phyloP scores from a whole-genome alignment of 768 basidiomycete genomes.

The Boletus tylopilopsis region DNA sequence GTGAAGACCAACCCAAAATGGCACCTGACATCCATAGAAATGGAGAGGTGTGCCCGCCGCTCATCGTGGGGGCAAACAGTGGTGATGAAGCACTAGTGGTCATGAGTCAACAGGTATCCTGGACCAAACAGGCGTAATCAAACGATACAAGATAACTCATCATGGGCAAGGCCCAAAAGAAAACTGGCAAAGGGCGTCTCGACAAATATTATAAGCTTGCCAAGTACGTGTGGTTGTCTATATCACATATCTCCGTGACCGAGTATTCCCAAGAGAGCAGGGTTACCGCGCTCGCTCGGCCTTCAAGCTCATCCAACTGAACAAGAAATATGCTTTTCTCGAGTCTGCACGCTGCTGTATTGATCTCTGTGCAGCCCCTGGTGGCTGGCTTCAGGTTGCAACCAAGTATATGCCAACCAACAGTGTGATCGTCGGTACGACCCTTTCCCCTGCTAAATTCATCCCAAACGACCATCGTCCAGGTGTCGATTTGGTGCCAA shows the following conservation, averaged over 20 bases:
- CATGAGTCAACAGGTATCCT: slow-evolving; percentile 3
- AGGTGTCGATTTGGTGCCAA: slow-evolving; percentile 96
- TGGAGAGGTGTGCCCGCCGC: slow-evolving; percentile 9
- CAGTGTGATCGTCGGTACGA: slow-evolving; percentile 83
- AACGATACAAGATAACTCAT: not conserved
- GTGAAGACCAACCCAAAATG: slow-evolving; percentile 33
- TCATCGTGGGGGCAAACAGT: slow-evolving; percentile 18
- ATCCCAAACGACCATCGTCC: slow-evolving; percentile 4
- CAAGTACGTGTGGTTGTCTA: slow-evolving; percentile 47
- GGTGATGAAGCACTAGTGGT: slow-evolving; percentile 19
- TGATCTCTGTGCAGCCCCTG: slow-evolving; percentile 97
- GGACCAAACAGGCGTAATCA: slow-evolving; percentile 20
- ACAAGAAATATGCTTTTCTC: slow-evolving; percentile 95
- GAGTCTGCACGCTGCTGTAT: slow-evolving; percentile 89
- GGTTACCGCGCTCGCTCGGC: slow-evolving; percentile 99
- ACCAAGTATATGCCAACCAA: slow-evolving; percentile 96
- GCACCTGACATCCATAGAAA: slow-evolving; percentile 44
- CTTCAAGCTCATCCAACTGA: slow-evolving; percentile 97
- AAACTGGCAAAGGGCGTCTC: slow-evolving; percentile 92
- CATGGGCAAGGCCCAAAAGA: slow-evolving; percentile 86
- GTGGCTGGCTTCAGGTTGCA: slow-evolving; percentile 98
- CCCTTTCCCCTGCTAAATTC: slow-evolving; percentile 5
- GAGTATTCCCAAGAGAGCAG: slow-evolving; percentile 71
- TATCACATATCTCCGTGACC: slow-evolving; percentile 5
- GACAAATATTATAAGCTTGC: slow-evolving; percentile 98